A percentile compares a stretch with the other conserved stretches of the same genome.
phyloP scores from a whole-genome alignment of 2,329 filamentous ascomycete species.

The Cordyceps javanica region DNA sequence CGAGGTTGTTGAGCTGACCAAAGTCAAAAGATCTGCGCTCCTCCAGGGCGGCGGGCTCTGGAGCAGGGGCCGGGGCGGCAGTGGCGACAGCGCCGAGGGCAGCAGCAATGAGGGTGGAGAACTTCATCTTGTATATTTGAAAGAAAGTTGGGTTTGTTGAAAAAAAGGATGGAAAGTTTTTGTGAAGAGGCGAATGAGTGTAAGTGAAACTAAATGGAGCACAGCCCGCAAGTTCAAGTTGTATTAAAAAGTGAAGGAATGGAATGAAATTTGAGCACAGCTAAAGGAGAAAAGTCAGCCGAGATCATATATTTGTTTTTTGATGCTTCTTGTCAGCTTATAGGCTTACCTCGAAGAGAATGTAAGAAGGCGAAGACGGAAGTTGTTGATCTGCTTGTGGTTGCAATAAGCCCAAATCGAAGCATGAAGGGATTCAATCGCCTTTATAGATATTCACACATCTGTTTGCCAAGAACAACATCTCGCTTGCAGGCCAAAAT shows the following conservation, averaged over 20 bases:
- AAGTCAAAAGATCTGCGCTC: slow-evolving; percentile 33
- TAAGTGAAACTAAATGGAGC: slow-evolving; percentile 15
- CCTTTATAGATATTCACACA: background rate
- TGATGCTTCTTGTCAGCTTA: background rate
- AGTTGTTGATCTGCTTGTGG: slow-evolving; percentile 6
- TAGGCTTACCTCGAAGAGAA: slow-evolving; percentile 10
- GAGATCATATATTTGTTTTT: background rate
- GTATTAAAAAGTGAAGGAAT: slow-evolving; percentile 17
- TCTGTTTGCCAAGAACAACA: background rate
- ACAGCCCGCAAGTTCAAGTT: slow-evolving; percentile 18
- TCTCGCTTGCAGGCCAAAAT: too few species aligned
- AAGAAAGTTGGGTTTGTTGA: slow-evolving; percentile 17
- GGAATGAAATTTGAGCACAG: slow-evolving; percentile 10
- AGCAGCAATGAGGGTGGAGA: slow-evolving; percentile 38
- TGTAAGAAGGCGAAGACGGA: background rate
- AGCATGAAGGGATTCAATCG: background rate
- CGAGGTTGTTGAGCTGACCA: slow-evolving; percentile 33
- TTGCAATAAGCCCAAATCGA: slow-evolving; percentile 15
- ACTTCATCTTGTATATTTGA: slow-evolving; percentile 35
- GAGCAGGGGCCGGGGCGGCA: slow-evolving; percentile 34
- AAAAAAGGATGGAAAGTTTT: slow-evolving; percentile 15
- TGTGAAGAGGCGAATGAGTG: slow-evolving; percentile 23
- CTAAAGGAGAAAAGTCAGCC: background rate
- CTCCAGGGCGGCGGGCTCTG: slow-evolving; percentile 27
- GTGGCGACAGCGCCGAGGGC: slow-evolving; percentile 38